Evolutionary conservation across 257 asterid genomes (phyloP), one percentile per base, ranked within the genome.

Genomic region (Verbascum thapsus): DNA sequence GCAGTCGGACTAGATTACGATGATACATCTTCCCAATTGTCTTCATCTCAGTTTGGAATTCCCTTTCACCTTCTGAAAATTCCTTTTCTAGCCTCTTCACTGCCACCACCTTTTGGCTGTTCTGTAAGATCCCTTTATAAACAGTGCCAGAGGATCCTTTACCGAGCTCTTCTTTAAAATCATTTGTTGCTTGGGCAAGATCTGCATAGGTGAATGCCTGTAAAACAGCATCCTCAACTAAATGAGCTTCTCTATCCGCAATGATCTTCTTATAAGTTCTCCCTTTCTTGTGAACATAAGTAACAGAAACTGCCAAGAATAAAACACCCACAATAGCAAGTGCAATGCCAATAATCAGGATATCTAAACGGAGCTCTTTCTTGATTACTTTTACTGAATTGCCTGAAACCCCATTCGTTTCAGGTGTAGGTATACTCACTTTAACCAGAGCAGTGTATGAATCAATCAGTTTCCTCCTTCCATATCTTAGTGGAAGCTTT

Each of bases 1-100:
- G 72, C 11, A 85, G 64, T 6, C 70, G 60, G 58, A 82, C 89
- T 3, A 82, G 85, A 56, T 82, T 85, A 0, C 79, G 72, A 10
- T 85, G 89, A 45, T 85, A 74, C 1, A 83, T 83, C 62, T 47
- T 80, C 17, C 83, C 85, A 19, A 83, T 82, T 8, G 71, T 73
- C 40, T 32, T 82, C 57, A 85, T 50, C 69, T 85, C 85, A 4
- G 72, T 80, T 13, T 68, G 81, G 60, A 85, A 82, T 66, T 78
- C 87, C 9, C 35, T 67, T n/a, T 80, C 89, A 13, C 87, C 76
- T 42, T 67, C 72, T 5, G 53, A 63, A 2, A 64, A 6, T 15
- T 73, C 74, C 37, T 70, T 82, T 60, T 78, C 82, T 10, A 80
- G 42, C 49, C 62, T 80, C 58, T 85, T 82, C 61, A 85, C 85